Evolutionary conservation across 129 eudicot species (phyloP).

Genomic region (Flaveria linearis): DNA sequence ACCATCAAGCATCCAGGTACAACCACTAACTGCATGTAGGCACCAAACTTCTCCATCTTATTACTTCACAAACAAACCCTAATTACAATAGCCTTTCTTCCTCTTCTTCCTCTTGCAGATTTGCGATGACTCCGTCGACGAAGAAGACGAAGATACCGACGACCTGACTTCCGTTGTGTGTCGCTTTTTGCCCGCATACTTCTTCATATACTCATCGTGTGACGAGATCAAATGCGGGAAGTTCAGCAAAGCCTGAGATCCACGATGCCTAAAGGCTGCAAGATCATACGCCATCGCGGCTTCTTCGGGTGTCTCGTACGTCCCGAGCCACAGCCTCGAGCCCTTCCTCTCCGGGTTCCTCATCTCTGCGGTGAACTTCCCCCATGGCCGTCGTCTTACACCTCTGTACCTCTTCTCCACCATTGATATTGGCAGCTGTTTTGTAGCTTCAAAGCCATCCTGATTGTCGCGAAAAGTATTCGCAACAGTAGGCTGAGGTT

Average conservation of each 20-base stretch:
- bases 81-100: neutral
- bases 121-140: neutral
- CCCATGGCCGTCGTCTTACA: slow-evolving; percentile 41
- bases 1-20: neutral
- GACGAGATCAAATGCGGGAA: slow-evolving; percentile 40
- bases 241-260: slow-evolving; percentile 37
- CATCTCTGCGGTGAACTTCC: slow-evolving; percentile 45
- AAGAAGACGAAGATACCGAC: neutral
- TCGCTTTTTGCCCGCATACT: neutral
- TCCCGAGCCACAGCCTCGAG: slow-evolving; percentile 40
- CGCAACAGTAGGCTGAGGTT: neutral
- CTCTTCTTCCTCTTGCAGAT: neutral
- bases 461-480: neutral
- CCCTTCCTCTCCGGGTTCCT: slow-evolving; percentile 41
- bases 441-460: neutral
- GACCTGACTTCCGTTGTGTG: too few relatives aligned
- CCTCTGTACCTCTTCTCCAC: slow-evolving; percentile 30
- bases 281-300: slow-evolving; percentile 49
- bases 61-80: neutral
- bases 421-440: neutral
- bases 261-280: slow-evolving; percentile 38
- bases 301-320: slow-evolving; percentile 37
- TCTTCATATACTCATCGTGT: slow-evolving; percentile 3
- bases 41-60: neutral
- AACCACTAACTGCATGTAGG: neutral